A percentile compares a stretch with the other conserved stretches of the same genome.
phyloP scores from a whole-genome alignment of 768 basidiomycete species.

The Calocera cornea region DNA sequence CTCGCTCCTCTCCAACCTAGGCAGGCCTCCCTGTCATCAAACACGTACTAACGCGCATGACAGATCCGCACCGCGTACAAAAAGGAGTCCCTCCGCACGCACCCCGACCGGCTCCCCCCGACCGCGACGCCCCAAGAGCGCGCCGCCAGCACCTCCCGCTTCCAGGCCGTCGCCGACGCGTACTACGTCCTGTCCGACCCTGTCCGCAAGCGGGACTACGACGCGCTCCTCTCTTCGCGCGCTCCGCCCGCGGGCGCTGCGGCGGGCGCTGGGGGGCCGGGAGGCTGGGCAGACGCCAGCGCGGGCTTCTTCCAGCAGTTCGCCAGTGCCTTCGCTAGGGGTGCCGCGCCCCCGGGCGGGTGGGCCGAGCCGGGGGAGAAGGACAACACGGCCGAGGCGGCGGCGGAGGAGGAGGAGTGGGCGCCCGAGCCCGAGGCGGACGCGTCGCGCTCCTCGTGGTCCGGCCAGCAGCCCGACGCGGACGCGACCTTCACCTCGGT shows the following conservation, averaged over 20 bases:
- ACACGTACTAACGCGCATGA: no score
- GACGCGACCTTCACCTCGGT: background rate
- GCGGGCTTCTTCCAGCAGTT: constrained; percentile 11
- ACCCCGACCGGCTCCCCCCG: constrained; percentile 62
- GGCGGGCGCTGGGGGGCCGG: constrained; percentile 20
- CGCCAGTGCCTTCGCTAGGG: background rate
- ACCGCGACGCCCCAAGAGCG: constrained; percentile 60
- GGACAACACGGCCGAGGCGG: constrained; percentile 26
- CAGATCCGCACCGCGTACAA: constrained; percentile 58
- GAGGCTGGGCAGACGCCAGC: constrained; percentile 17
- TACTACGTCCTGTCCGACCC: constrained; percentile 86
- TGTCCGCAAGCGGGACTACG: constrained; percentile 29
- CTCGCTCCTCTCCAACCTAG: background rate
- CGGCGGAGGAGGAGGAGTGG: constrained; percentile 70
- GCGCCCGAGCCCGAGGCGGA: constrained; percentile 89
- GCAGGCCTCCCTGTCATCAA: background rate
- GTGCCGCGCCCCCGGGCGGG: constrained; percentile 4
- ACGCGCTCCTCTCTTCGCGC: constrained; percentile 41
- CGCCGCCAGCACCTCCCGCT: constrained; percentile 63
- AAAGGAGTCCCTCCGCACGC: constrained; percentile 73
- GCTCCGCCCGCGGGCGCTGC: constrained; percentile 45
- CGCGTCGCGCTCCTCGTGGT: constrained; percentile 28
- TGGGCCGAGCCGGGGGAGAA: constrained; percentile 20
- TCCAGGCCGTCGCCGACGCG: constrained; percentile 86
- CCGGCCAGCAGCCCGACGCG: background rate